Conservation (phyloP, 2,329 filamentous ascomycete species). For the Cladophialophora psammophila region DNA sequence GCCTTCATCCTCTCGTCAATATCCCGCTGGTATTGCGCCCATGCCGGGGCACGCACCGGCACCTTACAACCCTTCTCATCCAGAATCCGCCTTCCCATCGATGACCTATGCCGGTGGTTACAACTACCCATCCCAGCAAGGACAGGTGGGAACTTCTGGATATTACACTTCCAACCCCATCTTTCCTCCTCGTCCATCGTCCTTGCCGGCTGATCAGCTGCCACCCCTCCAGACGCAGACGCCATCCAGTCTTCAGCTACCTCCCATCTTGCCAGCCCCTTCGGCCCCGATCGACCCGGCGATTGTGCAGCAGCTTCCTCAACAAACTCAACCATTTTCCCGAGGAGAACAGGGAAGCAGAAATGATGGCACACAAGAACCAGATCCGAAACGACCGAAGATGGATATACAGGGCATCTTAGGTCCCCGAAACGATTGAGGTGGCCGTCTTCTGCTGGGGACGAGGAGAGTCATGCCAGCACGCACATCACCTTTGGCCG, state of each 20-base stretch:
- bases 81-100: conserved; percentile 21
- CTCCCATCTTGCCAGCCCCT: conserved; percentile 38
- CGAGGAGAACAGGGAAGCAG: conserved; percentile 21
- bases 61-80: conserved; percentile 22
- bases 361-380: conserved; percentile 34
- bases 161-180: conserved; percentile 31
- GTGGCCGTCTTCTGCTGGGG: not conserved
- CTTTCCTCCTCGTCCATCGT: conserved; percentile 27
- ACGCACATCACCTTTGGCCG: not conserved
- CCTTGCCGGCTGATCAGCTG: conserved; percentile 22
- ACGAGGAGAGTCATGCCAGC: not conserved
- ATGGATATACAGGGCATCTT: conserved; percentile 42
- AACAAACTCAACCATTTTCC: conserved; percentile 18
- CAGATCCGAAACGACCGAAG: conserved; percentile 40
- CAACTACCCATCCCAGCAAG: conserved; percentile 28
- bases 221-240: conserved; percentile 23
- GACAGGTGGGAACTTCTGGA: conserved; percentile 21
- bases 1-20: conserved; percentile 26
- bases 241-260: conserved; percentile 36
- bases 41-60: conserved; percentile 19
- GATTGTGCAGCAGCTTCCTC: conserved; percentile 33
- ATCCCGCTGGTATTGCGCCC: conserved; percentile 11
- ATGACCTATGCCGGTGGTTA: conserved; percentile 28
- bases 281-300: conserved; percentile 37
- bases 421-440: conserved; percentile 35